These are phyloP conservation scores for Candida parachauliodes DNA, from an alignment of 805 yeast species.

Conservation along the genomic window DNA sequence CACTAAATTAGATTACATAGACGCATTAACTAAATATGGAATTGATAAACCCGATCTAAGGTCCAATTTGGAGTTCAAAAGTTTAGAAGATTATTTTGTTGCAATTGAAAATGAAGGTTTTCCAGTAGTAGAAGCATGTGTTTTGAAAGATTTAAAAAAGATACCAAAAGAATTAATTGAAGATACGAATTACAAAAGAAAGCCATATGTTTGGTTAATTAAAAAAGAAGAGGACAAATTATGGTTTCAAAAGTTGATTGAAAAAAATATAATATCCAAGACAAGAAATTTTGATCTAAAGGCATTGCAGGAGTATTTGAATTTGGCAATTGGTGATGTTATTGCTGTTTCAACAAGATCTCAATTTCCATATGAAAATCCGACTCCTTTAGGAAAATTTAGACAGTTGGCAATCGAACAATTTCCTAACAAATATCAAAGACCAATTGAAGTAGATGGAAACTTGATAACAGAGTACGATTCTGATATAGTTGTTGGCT, in stretches of 20 bases:
- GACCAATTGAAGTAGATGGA: conserved; percentile 26
- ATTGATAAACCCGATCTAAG: conserved; percentile 94
- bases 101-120: conserved; percentile 38
- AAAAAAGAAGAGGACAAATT: conserved; percentile 33
- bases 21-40: conserved; percentile 74
- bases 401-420: conserved; percentile 68
- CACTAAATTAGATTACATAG: conserved; percentile 54
- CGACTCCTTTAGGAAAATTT: conserved; percentile 88
- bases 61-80: conserved; percentile 48
- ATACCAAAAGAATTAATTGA: conserved; percentile 40
- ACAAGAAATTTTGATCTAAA: conserved; percentile 15
- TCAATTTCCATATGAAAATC: conserved; percentile 74
- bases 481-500: conserved; percentile 48
- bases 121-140: conserved; percentile 72
- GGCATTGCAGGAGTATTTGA: conserved; percentile 23
- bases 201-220: conserved; percentile 56
- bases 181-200: conserved; percentile 48
- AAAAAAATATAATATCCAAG: conserved; percentile 19
- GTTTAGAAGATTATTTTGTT: conserved; percentile 41
- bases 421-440: conserved; percentile 49
- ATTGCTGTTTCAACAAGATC: conserved; percentile 79
- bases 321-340: conserved; percentile 63
- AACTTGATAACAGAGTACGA: conserved; percentile 14
- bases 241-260: conserved; percentile 44
- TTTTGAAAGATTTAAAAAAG: conserved; percentile 49